Percentiles rank a stretch among this genome's conserved stretches.
phyloP scores from a whole-genome alignment of 116 monocot genomes.

The Posidonia oceanica region DNA sequence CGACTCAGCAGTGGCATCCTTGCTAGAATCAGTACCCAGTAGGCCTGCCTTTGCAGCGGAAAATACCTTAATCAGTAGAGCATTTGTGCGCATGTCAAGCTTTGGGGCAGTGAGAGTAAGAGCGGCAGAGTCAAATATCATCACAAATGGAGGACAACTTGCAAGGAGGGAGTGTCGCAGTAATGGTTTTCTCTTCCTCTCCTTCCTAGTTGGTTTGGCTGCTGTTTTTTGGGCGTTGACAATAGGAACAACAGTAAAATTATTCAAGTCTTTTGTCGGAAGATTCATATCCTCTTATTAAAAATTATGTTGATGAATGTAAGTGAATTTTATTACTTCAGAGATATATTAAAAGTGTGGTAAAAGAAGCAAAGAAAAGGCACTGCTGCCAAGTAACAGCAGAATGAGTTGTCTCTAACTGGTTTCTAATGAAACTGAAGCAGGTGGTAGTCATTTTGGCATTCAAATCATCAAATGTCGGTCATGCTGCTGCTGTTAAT shows the following conservation, averaged over 20 bases:
- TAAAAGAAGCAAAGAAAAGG: too few species aligned
- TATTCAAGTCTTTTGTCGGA: constrained; percentile 17
- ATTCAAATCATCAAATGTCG: too few species aligned
- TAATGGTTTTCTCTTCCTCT: constrained; percentile 48
- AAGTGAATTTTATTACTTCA: not conserved
- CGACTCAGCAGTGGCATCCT: not conserved
- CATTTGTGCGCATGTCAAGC: constrained; percentile 68
- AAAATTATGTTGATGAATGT: not conserved
- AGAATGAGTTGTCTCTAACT: too few species aligned
- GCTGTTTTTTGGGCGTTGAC: constrained; percentile 55
- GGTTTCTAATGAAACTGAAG: too few species aligned
- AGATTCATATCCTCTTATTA: not conserved
- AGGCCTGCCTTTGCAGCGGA: constrained; percentile 73
- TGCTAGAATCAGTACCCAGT: constrained; percentile 54
- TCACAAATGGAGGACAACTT: not conserved
- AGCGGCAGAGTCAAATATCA: constrained; percentile 3
- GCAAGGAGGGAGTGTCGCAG: constrained; percentile 10
- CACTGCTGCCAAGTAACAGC: too few species aligned
- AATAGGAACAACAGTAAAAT: constrained; percentile 29
- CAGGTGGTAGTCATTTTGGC: too few species aligned
- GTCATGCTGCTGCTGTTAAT: too few species aligned
- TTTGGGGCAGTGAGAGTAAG: constrained; percentile 24
- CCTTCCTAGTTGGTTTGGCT: constrained; percentile 46
- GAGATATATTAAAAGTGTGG: too few species aligned
- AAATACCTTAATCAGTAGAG: constrained; percentile 35